phyloP scores from a whole-genome alignment of 305 asterid genomes.

The Plantago coronopus region DNA sequence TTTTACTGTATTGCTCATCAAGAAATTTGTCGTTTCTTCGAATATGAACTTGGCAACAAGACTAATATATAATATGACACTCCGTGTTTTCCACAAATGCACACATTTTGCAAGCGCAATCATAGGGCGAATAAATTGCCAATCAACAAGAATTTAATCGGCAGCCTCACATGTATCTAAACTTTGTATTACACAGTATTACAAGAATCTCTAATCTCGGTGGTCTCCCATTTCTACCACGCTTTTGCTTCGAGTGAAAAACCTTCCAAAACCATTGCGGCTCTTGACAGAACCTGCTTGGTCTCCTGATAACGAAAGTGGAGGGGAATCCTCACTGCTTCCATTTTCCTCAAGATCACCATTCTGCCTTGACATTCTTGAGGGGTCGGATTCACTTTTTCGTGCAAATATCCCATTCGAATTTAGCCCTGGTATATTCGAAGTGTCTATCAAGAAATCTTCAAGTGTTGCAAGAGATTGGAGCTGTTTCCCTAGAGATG shows the following conservation, averaged over 20 bases:
- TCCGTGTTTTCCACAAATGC: background rate
- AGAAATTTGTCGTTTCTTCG: background rate
- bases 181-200: background rate
- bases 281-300: conserved; percentile 30
- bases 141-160: conserved; percentile 12
- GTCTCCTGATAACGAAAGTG: conserved; percentile 36
- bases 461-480: conserved; percentile 84
- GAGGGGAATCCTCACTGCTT: conserved; percentile 37
- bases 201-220: conserved; percentile 27
- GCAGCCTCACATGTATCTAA: background rate
- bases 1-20: no score
- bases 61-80: no score
- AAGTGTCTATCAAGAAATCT: conserved; percentile 74
- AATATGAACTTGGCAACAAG: background rate
- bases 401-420: conserved; percentile 28
- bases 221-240: conserved; percentile 36
- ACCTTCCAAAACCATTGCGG: conserved; percentile 53
- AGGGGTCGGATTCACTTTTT: conserved; percentile 30
- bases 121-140: conserved; percentile 5
- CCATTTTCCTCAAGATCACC: conserved; percentile 26
- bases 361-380: conserved; percentile 30
- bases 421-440: conserved; percentile 51
- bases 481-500: conserved; percentile 79
- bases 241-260: conserved; percentile 54
- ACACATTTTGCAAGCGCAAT: conserved; percentile 5